Conservation (phyloP, 2,329 filamentous ascomycete genomes). For the Monosporascus sp. region DNA sequence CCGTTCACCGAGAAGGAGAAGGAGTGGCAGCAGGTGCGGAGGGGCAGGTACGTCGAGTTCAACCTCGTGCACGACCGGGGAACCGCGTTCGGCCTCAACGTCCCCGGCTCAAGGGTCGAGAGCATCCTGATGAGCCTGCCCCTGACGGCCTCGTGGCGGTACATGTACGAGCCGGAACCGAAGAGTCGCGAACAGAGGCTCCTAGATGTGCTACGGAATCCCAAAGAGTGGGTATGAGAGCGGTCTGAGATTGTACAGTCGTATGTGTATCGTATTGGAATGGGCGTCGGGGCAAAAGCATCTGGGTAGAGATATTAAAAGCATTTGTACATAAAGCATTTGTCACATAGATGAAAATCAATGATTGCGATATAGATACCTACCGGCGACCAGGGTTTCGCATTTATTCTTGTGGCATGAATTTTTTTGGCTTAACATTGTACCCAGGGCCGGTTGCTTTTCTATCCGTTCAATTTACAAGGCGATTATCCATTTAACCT, state of each 20-base stretch:
- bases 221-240: conserved; percentile 60
- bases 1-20: conserved; percentile 81
- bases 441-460: too few species aligned
- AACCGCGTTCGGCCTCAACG: conserved; percentile 89
- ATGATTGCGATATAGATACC: neutral
- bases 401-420: too few species aligned
- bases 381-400: neutral
- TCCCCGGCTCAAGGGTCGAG: conserved; percentile 85
- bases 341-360: neutral
- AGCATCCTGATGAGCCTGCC: conserved; percentile 97
- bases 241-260: neutral
- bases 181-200: conserved; percentile 74
- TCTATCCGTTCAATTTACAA: too few species aligned
- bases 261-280: too few species aligned
- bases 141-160: conserved; percentile 87
- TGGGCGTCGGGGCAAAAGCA: too few species aligned
- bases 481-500: too few species aligned
- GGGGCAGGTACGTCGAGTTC: conserved; percentile 97
- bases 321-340: neutral
- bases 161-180: conserved; percentile 83
- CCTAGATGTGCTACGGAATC: conserved; percentile 63
- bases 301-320: too few species aligned
- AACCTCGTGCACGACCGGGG: conserved; percentile 96
- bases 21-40: conserved; percentile 90
- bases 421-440: too few species aligned